Evolutionary conservation across 2,329 filamentous ascomycete genomes (phyloP).

Genomic region (Paecilomyces dactylethromorphus): DNA sequence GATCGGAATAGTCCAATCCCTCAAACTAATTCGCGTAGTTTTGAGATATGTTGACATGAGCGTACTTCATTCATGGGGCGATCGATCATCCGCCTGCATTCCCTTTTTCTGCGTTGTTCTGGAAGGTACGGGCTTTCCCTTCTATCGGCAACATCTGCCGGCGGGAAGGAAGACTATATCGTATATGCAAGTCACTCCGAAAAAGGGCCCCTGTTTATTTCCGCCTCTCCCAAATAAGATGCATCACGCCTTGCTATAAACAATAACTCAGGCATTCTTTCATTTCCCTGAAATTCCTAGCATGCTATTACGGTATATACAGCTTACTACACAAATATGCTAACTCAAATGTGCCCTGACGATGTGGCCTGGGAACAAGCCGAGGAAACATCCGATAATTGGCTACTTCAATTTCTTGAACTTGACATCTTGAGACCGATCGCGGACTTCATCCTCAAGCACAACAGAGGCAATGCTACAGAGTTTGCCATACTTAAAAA

Average conservation of each 20-base stretch:
- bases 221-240: neutral
- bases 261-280: neutral
- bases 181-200: no score
- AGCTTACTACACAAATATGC: conserved; percentile 1
- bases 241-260: neutral
- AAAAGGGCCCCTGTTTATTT: no score
- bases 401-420: conserved; percentile 9
- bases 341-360: conserved; percentile 4
- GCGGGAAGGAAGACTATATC: no score
- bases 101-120: no score
- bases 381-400: conserved; percentile 9
- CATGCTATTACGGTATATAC: neutral
- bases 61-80: no score
- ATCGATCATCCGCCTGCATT: no score
- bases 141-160: no score
- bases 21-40: no score
- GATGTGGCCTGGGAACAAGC: conserved; percentile 12
- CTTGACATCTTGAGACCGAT: conserved; percentile 2
- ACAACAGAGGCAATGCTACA: conserved; percentile 6
- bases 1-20: no score
- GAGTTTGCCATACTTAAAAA: conserved; percentile 5
- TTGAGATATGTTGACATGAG: no score
- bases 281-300: neutral
- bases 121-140: no score
- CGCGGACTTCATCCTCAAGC: conserved; percentile 7